A percentile compares a stretch with the other conserved stretches of the same genome.
These are phyloP conservation scores for Capsaspora owczarzaki DNA, from an alignment of 78 protist genomes.

Conservation along the genomic window DNA sequence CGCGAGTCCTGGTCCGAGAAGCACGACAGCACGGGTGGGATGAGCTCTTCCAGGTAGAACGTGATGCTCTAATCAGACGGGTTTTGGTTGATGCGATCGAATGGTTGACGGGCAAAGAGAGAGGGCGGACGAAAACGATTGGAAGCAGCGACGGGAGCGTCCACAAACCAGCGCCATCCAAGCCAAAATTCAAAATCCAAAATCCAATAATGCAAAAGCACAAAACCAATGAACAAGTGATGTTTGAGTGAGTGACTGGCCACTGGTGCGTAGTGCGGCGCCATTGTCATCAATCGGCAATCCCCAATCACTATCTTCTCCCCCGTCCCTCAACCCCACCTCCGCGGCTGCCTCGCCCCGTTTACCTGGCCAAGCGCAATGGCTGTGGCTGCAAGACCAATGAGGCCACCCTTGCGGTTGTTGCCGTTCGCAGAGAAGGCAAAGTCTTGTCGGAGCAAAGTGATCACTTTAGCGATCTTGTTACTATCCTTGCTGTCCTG, in stretches of 20 bases:
- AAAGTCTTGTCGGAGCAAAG: conserved; percentile 10
- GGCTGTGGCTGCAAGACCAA: conserved; percentile 85
- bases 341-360: no score
- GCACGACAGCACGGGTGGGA: conserved; percentile 67
- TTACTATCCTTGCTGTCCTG: conserved; percentile 5
- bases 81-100: no score
- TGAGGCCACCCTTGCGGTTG: conserved; percentile 82
- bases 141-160: no score
- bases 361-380: conserved; percentile 82
- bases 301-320: no score
- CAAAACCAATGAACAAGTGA: no score
- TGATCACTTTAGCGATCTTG: not conserved
- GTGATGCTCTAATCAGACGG: not conserved
- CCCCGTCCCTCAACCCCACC: no score
- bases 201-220: not conserved
- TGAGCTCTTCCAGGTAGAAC: conserved; percentile 38
- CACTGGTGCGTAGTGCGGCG: no score
- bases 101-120: no score
- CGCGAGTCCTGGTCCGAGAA: conserved; percentile 28
- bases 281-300: no score
- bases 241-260: no score
- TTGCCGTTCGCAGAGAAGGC: conserved; percentile 27
- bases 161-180: no score
- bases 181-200: not conserved
- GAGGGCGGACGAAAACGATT: no score